phyloP scores from a whole-genome alignment of 768 basidiomycete genomes.

The Russula virescens region DNA sequence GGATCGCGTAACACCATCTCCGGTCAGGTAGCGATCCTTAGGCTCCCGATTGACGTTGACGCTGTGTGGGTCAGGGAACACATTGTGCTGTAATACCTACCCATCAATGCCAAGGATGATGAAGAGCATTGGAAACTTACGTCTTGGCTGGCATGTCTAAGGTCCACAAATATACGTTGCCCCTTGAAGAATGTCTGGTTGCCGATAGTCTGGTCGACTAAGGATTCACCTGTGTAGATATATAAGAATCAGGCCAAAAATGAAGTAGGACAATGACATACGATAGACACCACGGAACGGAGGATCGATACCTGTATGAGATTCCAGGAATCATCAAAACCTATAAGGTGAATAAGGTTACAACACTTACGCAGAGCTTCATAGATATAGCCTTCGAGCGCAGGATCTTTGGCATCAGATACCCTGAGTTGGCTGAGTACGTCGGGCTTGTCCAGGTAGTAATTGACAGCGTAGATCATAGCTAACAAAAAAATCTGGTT shows the following conservation, averaged over 20 bases:
- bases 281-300: conserved; percentile 67
- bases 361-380: conserved; percentile 64
- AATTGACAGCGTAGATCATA: conserved; percentile 59
- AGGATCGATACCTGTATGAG: conserved; percentile 56
- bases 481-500: conserved; percentile 34
- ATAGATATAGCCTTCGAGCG: conserved; percentile 50
- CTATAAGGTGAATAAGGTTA: background rate
- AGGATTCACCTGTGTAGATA: conserved; percentile 38
- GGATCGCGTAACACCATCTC: conserved; percentile 43
- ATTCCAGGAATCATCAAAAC: conserved; percentile 13
- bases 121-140: conserved; percentile 32
- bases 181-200: conserved; percentile 40
- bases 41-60: conserved; percentile 43
- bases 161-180: conserved; percentile 57
- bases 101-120: background rate
- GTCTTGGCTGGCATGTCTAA: conserved; percentile 49
- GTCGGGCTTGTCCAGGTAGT: conserved; percentile 46
- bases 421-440: conserved; percentile 34
- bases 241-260: background rate
- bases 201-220: conserved; percentile 42
- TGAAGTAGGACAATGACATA: conserved; percentile 30
- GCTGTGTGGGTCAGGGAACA: conserved; percentile 45
- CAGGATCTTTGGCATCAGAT: conserved; percentile 33
- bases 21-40: conserved; percentile 41
- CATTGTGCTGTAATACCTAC: conserved; percentile 36